Conservation (phyloP, 805 yeast species). For the Millerago galiae region DNA sequence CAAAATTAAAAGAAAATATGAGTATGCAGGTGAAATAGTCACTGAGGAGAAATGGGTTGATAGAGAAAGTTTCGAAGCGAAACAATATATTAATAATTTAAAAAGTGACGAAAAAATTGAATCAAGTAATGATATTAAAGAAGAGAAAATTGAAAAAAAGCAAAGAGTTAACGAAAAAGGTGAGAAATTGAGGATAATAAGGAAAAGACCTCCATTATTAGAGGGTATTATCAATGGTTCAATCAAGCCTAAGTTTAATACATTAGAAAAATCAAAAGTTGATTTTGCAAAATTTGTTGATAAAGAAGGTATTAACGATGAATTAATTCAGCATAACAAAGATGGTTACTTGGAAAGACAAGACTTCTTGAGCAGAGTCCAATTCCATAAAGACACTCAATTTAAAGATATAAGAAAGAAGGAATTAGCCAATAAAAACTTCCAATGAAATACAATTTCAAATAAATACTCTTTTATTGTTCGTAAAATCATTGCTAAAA, state of each 20-base stretch:
- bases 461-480: background rate
- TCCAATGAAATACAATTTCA: background rate
- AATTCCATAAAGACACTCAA: slow-evolving; percentile 33
- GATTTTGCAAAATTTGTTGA: slow-evolving; percentile 97
- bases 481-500: background rate
- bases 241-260: slow-evolving; percentile 74
- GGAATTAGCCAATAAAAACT: slow-evolving; percentile 25
- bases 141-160: slow-evolving; percentile 4
- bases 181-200: slow-evolving; percentile 42
- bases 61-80: slow-evolving; percentile 77
- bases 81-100: slow-evolving; percentile 62
- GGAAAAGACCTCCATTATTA: slow-evolving; percentile 68
- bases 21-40: slow-evolving; percentile 82
- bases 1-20: slow-evolving; percentile 69
- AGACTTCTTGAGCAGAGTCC: slow-evolving; percentile 78
- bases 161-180: slow-evolving; percentile 20
- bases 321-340: slow-evolving; percentile 71
- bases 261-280: slow-evolving; percentile 84
- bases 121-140: slow-evolving; percentile 12
- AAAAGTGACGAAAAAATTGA: slow-evolving; percentile 26
- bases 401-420: slow-evolving; percentile 32
- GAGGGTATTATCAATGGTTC: slow-evolving; percentile 69
- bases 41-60: slow-evolving; percentile 77
- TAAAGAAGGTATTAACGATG: slow-evolving; percentile 76
- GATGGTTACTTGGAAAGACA: slow-evolving; percentile 90